Evolutionary conservation across 2,329 filamentous ascomycete species (phyloP).

Genomic region (Fusarium euwallaceae): DNA sequence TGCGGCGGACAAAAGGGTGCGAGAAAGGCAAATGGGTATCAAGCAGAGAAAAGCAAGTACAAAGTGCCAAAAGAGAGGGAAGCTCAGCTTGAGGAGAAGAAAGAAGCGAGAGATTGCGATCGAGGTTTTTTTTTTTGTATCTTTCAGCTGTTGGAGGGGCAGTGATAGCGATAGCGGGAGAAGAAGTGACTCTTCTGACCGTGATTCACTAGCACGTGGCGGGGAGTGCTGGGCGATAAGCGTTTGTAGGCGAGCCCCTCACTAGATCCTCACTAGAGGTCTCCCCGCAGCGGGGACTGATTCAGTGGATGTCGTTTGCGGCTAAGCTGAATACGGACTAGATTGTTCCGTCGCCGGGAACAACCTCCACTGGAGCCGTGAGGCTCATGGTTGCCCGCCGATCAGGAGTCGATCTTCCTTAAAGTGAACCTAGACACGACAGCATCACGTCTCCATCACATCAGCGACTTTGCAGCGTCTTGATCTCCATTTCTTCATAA

Average conservation of each 20-base stretch:
- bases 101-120: slow-evolving; percentile 15
- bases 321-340: slow-evolving; percentile 16
- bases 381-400: slow-evolving; percentile 2
- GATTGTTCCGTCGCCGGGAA: slow-evolving; percentile 3
- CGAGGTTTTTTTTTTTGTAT: slow-evolving; percentile 33
- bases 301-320: not conserved
- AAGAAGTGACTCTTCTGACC: not conserved
- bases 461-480: not conserved
- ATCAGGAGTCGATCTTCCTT: not conserved
- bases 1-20: slow-evolving; percentile 10
- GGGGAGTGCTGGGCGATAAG: slow-evolving; percentile 1
- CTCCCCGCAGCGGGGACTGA: slow-evolving; percentile 29
- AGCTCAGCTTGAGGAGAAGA: not conserved
- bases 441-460: slow-evolving; percentile 3
- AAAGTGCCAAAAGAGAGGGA: slow-evolving; percentile 4
- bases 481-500: not conserved
- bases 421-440: not conserved
- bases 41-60: not conserved
- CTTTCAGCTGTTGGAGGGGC: slow-evolving; percentile 1
- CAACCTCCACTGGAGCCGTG: slow-evolving; percentile 10
- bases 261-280: slow-evolving; percentile 17
- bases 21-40: slow-evolving; percentile 9
- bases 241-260: slow-evolving; percentile 9
- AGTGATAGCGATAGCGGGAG: not conserved
- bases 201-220: not conserved